Evolutionary conservation across 2,329 filamentous ascomycete genomes (phyloP), one percentile per base, ranked within the genome.

Genomic region (Botrytis hyacinthi): DNA sequence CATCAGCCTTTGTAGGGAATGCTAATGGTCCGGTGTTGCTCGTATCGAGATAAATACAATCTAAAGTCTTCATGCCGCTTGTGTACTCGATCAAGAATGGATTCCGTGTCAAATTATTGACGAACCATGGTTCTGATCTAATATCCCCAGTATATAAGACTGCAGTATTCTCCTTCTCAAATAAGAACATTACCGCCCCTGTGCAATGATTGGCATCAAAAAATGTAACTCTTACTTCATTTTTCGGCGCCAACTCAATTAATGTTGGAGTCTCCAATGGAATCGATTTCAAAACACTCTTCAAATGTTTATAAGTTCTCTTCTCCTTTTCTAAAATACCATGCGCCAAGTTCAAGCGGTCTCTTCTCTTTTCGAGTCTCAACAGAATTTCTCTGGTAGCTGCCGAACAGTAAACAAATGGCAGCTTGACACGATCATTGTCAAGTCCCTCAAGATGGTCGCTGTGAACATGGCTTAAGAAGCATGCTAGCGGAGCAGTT

Each of bases 131-230:
- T 79, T 98, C 95, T 71, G 93, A 91, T 76, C 95, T 88, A 59
- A 97, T 90, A 79, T 98, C 95, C 8, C 95, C 95, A 0, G 95
- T 97, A 79, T 98, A 98, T 0, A 98, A 84, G 2, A 97, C 86
- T 0, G 94, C 91, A 75, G 90, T 93, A 0, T 86, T 86, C 71
- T 88, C 82, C 2, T 89, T 90, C 82, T 98, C 93, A 42, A 98
- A 92, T 29, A 98, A 84, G 80, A 98, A 98, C 94, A 97, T 97
- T 29, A 96, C 93, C 29, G 94, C 91, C 0, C 95, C 95, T 0
- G 92, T 88, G 78, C 95, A 98, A 80, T 98, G 95, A 78, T 98
- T 98, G 1, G 95, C 94, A 83, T 97, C 92, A 70, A 98, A 88
- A 0, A 98, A 85, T 0, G 94, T 98, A 29, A 97, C 93, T 65